Evolutionary conservation across 257 asterid species (phyloP).

Genomic region (Linaria vulgaris): DNA sequence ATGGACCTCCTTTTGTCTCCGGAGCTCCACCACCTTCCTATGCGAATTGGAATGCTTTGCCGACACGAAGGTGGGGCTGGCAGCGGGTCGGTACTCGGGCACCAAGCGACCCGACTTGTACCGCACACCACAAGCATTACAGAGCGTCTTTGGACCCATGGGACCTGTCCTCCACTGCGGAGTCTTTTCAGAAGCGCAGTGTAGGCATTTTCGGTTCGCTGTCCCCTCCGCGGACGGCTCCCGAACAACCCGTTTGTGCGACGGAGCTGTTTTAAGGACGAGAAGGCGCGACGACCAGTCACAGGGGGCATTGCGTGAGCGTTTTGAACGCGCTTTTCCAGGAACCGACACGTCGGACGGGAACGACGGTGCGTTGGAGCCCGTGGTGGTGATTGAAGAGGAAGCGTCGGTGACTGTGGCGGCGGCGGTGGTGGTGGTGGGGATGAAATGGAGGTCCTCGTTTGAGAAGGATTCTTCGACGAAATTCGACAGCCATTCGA

Average conservation of each 20-base stretch:
- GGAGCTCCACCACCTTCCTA: constrained; percentile 95
- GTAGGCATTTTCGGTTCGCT: constrained; percentile 76
- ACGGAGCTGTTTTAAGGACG: constrained; percentile 47
- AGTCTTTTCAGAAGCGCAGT: constrained; percentile 91
- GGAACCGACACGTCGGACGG: constrained; percentile 79
- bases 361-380: constrained; percentile 39
- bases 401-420: constrained; percentile 52
- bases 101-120: constrained; percentile 94
- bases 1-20: constrained; percentile 77
- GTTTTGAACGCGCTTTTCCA: constrained; percentile 94
- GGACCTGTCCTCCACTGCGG: constrained; percentile 99
- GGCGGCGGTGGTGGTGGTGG: too few relatives aligned
- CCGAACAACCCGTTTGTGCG: constrained; percentile 43
- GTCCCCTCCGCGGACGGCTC: constrained; percentile 30
- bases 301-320: constrained; percentile 92
- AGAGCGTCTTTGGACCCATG: constrained; percentile 90
- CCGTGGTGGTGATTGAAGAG: constrained; percentile 43
- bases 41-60: constrained; percentile 90
- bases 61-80: constrained; percentile 86
- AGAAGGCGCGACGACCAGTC: constrained; percentile 95
- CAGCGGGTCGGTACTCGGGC: constrained; percentile 96
- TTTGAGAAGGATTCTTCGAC: constrained; percentile 95
- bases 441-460: constrained; percentile 66
- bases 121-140: constrained; percentile 97
- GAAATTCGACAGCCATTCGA: constrained; percentile 97